A percentile compares a stretch with the other conserved stretches of the same genome.
phyloP scores from a whole-genome alignment of 2,329 filamentous ascomycete species.

The Chrysoporthe cubensis region DNA sequence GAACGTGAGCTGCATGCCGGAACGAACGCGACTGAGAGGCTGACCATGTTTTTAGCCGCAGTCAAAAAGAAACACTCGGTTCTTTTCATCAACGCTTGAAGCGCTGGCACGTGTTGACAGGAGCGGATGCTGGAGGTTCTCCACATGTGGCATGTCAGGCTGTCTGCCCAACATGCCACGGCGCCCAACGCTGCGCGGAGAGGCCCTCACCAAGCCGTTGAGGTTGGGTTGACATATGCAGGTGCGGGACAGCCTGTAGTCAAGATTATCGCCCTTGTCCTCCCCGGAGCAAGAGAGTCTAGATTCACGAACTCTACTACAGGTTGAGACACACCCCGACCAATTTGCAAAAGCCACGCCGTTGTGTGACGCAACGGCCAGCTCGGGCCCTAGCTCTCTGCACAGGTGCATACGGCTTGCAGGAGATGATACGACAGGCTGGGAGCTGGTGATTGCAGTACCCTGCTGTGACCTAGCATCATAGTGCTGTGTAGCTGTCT shows the following conservation, averaged over 20 bases:
- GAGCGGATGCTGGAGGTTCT: not conserved
- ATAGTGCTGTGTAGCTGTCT: too few relatives aligned
- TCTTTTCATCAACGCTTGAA: not conserved
- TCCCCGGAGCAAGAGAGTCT: too few relatives aligned
- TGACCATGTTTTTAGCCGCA: not conserved
- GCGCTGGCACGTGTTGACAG: conserved; percentile 15
- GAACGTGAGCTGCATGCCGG: not conserved
- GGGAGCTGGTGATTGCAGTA: not conserved
- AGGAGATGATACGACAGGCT: conserved; percentile 14
- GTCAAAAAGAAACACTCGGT: not conserved
- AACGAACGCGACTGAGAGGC: not conserved
- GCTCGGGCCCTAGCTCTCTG: conserved; percentile 12
- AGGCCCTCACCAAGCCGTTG: not conserved
- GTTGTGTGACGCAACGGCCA: conserved; percentile 19
- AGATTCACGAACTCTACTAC: too few relatives aligned
- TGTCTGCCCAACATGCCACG: not conserved
- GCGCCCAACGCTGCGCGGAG: not conserved
- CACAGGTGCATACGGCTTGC: conserved; percentile 24
- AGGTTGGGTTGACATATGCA: not conserved
- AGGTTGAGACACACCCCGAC: too few relatives aligned
- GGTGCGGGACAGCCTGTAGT: not conserved
- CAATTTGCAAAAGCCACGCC: not conserved
- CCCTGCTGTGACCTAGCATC: too few relatives aligned
- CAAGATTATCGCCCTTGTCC: not conserved
- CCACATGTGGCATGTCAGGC: not conserved